Percentiles rank a stretch among this genome's conserved stretches.
phyloP scores from a whole-genome alignment of 371 early-diverging fungal genomes.

The Apophysomyces variabilis region DNA sequence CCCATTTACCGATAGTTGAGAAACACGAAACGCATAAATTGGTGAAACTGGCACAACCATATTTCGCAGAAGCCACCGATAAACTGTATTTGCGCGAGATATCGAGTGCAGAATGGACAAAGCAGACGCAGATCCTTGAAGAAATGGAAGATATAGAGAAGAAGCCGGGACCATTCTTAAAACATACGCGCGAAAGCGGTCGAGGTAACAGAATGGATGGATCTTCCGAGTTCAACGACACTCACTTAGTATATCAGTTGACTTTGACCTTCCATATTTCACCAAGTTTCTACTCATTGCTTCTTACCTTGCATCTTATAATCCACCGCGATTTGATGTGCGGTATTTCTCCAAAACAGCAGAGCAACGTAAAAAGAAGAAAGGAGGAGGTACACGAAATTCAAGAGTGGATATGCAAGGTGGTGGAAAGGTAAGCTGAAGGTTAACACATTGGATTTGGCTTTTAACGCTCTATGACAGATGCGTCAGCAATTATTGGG shows the following conservation, averaged over 20 bases:
- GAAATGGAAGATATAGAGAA: slow-evolving; percentile 14
- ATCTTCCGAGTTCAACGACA: no score
- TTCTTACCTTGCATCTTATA: slow-evolving; percentile 90
- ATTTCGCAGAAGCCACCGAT: slow-evolving; percentile 80
- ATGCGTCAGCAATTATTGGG: slow-evolving; percentile 88
- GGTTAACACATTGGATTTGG: background rate
- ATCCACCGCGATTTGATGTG: slow-evolving; percentile 85
- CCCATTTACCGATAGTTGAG: slow-evolving; percentile 28
- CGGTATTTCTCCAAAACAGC: slow-evolving; percentile 77
- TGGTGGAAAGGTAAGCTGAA: slow-evolving; percentile 42
- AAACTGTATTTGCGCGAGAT: slow-evolving; percentile 85
- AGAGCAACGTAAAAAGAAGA: slow-evolving; percentile 59
- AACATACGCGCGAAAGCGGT: slow-evolving; percentile 15
- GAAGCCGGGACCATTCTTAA: slow-evolving; percentile 15
- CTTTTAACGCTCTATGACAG: slow-evolving; percentile 25
- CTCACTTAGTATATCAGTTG: slow-evolving; percentile 27
- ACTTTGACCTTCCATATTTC: slow-evolving; percentile 75
- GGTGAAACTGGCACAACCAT: slow-evolving; percentile 73
- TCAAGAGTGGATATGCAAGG: slow-evolving; percentile 38
- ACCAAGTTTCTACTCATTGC: slow-evolving; percentile 88
- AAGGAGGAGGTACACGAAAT: slow-evolving; percentile 53
- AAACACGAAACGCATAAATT: slow-evolving; percentile 68
- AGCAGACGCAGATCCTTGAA: slow-evolving; percentile 38
- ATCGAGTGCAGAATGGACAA: slow-evolving; percentile 81
- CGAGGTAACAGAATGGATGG: slow-evolving; percentile 16